phyloP scores from a whole-genome alignment of 2,329 filamentous ascomycete genomes.

The Ophiostoma sp. region DNA sequence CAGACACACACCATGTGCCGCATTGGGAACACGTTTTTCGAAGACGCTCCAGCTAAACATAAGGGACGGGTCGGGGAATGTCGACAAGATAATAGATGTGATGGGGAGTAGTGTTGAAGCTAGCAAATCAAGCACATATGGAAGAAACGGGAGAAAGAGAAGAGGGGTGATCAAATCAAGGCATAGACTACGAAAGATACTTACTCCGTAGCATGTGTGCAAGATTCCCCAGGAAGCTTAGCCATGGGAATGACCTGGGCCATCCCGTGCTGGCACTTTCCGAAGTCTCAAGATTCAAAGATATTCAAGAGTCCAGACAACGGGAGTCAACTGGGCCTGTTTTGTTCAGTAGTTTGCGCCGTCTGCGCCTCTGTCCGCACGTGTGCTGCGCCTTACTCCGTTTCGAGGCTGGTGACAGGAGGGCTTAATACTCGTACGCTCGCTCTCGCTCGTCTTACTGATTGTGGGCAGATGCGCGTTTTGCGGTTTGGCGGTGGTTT shows the following conservation, averaged over 20 bases:
- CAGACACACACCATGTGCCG: constrained; percentile 20
- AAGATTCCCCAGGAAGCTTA: neutral
- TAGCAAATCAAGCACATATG: neutral
- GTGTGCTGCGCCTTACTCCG: constrained; percentile 6
- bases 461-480: neutral
- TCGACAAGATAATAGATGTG: neutral
- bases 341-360: no score
- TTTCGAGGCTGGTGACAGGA: neutral
- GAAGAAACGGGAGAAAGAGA: neutral
- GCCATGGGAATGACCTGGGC: neutral
- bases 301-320: neutral
- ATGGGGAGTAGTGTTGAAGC: neutral
- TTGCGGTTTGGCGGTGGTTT: no score
- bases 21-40: neutral
- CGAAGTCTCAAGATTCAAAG: neutral
- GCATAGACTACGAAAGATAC: neutral
- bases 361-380: neutral
- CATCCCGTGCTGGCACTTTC: neutral
- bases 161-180: neutral
- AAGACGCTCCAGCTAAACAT: constrained; percentile 4
- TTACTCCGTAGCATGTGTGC: no score
- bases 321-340: neutral
- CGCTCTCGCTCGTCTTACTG: neutral
- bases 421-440: neutral
- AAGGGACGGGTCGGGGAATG: neutral